Evolutionary conservation across 1,139 yeast genomes (phyloP), one percentile per base, ranked within the genome.

Genomic region (Saccharomyces hybrid): DNA sequence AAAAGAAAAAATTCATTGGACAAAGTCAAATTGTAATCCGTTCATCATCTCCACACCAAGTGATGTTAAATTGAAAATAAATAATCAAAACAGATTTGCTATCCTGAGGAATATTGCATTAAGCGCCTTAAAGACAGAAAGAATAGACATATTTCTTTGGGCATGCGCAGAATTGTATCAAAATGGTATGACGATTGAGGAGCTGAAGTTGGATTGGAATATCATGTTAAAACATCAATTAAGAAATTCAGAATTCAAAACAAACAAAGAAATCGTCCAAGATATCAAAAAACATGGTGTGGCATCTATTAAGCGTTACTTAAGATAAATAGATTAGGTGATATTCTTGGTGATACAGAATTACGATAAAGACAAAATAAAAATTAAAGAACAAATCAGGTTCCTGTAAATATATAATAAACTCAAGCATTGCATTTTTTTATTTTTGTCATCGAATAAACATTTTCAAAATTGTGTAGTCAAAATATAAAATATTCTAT

Each of bases 291-390:
- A 34, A 24, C 44, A 38, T 38, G 44, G 44, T 2, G 44, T 38
- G 7, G 19, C 44, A 19, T 21, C 44, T 11, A 14, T 47, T 6
- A 27, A 28, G 27, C 32, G 32, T 26, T 24, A 47, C 21, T 27
- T 47, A 24, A 47, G 21, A 80, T 59, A 89, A 72, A 65, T 90
- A 97, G 66, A 88, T 32, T 16, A 24, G 21, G 11, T 12, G 14
- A 24, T 24, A 24, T 24, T 4, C 26, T 24, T 4, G 6, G 4
- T 24, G 26, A 4, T 14, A 8, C 48, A 47, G 11, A 46, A 21
- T 14, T 19, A 29, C 12, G 44, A 14, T 31, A 26, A 29, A 27
- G 16, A 14, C 6, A 14, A 27, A 27, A 29, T 6, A 16, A 38
- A 19, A 12, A 24, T 4, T 24, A 24, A 38, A 38, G 14, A 34